phyloP scores from a whole-genome alignment of 371 early-diverging fungal species.

The Parasitella parasitica region DNA sequence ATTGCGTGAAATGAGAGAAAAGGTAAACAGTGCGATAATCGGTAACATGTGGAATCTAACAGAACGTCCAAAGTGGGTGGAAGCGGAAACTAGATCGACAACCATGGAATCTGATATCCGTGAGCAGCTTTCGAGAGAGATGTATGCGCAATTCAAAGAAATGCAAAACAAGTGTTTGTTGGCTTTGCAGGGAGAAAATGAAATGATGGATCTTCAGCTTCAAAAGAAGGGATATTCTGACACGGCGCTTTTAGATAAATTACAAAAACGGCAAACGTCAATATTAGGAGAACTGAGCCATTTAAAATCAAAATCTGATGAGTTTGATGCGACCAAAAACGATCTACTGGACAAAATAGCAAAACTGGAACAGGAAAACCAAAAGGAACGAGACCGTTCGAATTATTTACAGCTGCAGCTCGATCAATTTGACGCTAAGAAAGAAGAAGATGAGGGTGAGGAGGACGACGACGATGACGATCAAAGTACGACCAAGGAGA shows the following conservation, averaged over 20 bases:
- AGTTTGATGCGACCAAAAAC: not conserved
- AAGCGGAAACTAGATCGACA: conserved; percentile 53
- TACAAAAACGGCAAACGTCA: not conserved
- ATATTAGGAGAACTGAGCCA: not conserved
- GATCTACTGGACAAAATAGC: conserved; percentile 17
- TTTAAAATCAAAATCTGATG: not conserved
- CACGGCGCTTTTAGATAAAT: not conserved
- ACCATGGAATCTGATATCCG: conserved; percentile 55
- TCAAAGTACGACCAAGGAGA: not conserved
- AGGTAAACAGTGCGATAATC: conserved; percentile 21
- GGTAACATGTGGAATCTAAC: too few relatives aligned
- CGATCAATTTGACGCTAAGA: conserved; percentile 17
- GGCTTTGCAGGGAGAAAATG: conserved; percentile 30
- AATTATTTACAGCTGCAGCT: conserved; percentile 10
- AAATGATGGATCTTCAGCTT: conserved; percentile 3
- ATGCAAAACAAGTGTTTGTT: conserved; percentile 44
- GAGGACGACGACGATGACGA: conserved; percentile 9
- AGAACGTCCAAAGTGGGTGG: conserved; percentile 50
- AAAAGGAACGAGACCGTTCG: conserved; percentile 18
- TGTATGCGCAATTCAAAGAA: conserved; percentile 39
- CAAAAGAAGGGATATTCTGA: not conserved
- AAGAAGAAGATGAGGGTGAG: conserved; percentile 12
- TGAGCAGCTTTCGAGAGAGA: conserved; percentile 47
- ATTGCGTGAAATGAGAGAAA: conserved; percentile 49
- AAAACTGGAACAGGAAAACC: conserved; percentile 31